phyloP scores from a whole-genome alignment of 2,329 filamentous ascomycete genomes.

The Aureobasidium sp. region DNA sequence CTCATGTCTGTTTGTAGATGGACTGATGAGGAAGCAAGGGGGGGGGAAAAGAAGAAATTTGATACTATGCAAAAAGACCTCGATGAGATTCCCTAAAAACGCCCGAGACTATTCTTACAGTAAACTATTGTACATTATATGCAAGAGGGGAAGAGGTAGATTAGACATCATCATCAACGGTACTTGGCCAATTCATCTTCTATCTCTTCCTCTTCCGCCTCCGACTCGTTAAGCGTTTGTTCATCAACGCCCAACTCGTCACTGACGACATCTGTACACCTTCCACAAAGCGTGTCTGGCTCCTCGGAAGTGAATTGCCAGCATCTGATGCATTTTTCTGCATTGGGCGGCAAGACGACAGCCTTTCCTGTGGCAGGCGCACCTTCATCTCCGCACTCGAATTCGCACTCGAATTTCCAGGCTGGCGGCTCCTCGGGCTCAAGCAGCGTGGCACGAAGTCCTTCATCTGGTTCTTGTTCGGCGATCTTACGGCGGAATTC shows the following conservation, averaged over 20 bases:
- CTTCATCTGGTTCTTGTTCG: conserved; percentile 16
- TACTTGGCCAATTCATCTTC: conserved; percentile 5
- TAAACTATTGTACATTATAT: not conserved
- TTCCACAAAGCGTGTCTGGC: conserved; percentile 58
- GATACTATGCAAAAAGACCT: not conserved
- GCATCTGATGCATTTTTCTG: conserved; percentile 73
- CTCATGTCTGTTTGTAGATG: no score
- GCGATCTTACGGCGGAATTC: conserved; percentile 8
- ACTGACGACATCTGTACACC: conserved; percentile 54
- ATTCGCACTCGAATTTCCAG: conserved; percentile 37
- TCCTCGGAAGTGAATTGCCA: conserved; percentile 72
- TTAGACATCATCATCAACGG: not conserved
- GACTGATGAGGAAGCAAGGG: no score
- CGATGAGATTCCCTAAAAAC: not conserved
- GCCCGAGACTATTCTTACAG: conserved; percentile 3
- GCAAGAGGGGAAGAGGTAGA: not conserved
- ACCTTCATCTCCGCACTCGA: conserved; percentile 27
- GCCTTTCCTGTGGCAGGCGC: conserved; percentile 20
- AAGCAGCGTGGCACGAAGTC: conserved; percentile 12
- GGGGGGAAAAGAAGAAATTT: no score
- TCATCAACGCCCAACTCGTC: not conserved
- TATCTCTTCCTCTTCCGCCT: not conserved
- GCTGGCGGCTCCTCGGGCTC: conserved; percentile 20
- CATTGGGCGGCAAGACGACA: conserved; percentile 36
- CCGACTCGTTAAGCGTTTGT: not conserved